A percentile compares a stretch with the other conserved stretches of the same genome.
phyloP scores from a whole-genome alignment of 2,329 filamentous ascomycete species.

The Xylaria polymorpha region DNA sequence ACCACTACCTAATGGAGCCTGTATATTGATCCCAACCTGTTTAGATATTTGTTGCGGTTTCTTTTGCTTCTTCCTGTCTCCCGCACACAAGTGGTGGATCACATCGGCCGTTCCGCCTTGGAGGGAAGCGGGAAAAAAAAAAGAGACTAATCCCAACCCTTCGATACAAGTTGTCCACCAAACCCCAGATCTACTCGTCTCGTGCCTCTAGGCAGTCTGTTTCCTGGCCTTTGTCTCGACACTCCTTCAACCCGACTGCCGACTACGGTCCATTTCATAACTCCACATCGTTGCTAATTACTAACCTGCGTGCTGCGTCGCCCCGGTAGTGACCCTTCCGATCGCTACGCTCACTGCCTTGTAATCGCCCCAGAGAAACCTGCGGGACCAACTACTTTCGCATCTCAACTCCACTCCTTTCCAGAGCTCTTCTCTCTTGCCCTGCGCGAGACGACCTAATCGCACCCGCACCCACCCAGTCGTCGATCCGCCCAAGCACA shows the following conservation, averaged over 20 bases:
- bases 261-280: conserved; percentile 29
- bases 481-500: conserved; percentile 40
- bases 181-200: conserved; percentile 29
- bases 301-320: conserved; percentile 33
- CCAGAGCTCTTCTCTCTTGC: conserved; percentile 32
- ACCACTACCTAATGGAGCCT: conserved; percentile 51
- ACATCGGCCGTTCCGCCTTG: conserved; percentile 22
- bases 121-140: conserved; percentile 36
- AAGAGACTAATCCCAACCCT: conserved; percentile 35
- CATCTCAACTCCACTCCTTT: conserved; percentile 43
- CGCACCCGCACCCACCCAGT: conserved; percentile 35
- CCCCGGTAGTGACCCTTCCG: conserved; percentile 37
- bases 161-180: conserved; percentile 23
- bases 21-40: conserved; percentile 52
- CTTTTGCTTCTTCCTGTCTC: conserved; percentile 38
- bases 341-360: conserved; percentile 44
- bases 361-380: conserved; percentile 47
- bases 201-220: conserved; percentile 33
- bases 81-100: conserved; percentile 36
- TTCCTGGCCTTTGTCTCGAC: conserved; percentile 31
- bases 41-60: conserved; percentile 49
- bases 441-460: conserved; percentile 46
- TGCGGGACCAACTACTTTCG: conserved; percentile 47
- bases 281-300: conserved; percentile 35
- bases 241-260: conserved; percentile 39